Evolutionary conservation across 805 yeast genomes (phyloP), one percentile per base, ranked within the genome.

Genomic region (Nakazawaea populi): DNA sequence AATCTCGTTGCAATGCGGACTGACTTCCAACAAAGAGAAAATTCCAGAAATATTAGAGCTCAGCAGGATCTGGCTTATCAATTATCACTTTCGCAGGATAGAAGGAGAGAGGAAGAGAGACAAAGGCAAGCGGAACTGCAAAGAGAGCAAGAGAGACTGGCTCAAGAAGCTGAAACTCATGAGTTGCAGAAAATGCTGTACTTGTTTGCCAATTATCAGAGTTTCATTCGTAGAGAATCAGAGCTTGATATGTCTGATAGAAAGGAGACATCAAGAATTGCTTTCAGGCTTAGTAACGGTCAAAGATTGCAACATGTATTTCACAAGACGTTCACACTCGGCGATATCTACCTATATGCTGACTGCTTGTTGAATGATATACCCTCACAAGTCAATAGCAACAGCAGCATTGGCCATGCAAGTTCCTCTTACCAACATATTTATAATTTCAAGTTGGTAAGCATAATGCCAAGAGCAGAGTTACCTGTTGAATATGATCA

Each of bases 31-130:
- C 83, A 83, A 46, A 73, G 77, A 44, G 83, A 80, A 40, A 60
- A 79, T 53, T 73, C 83, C 39, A 77, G 83, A 53, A 67, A 74
- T 10, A 69, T 89, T 35, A 75, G 87, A 47, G 75, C 76, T 54
- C 84, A 85, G 58, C 97, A 91, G 65, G 94, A 89, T 60, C 69
- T 76, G 43, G 89, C 94, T 24, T 90, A 83, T 67, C 82, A 84
- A 60, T 77, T 77, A 36, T 83, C 96, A 0, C 69, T 91, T 36
- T 76, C 77, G 14, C 73, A 79, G 36, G 98, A 91, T 67, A 75
- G 83, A 50, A 72, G 74, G 48, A 72, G 83, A 34, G 76, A 74
- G 28, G 71, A 70, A 46, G 72, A 73, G 56, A 62, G 68, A 53
- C 63, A 72, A 46, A 55, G 56, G 35, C 59, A 60, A 47, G 52